phyloP scores from a whole-genome alignment of 2,329 filamentous ascomycete species.

The Mycosphaerelloides madeirae region DNA sequence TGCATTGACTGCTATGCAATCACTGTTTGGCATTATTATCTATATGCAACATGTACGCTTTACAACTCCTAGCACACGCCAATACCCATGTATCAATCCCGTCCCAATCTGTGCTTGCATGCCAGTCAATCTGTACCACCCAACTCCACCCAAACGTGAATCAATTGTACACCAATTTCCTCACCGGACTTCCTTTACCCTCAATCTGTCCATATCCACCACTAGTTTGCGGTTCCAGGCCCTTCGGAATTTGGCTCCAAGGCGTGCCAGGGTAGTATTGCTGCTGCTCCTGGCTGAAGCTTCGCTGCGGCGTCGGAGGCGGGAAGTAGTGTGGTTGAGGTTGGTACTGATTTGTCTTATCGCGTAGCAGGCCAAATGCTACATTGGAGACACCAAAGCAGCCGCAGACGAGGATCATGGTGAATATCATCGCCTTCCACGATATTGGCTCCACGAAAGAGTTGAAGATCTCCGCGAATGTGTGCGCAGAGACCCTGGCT shows the following conservation, averaged over 20 bases:
- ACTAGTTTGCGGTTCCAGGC: conserved; percentile 31
- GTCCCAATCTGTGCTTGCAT: too few relatives aligned
- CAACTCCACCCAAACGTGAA: neutral
- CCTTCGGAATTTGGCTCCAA: conserved; percentile 24
- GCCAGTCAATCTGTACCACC: neutral
- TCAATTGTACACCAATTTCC: conserved; percentile 30
- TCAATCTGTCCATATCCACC: conserved; percentile 29
- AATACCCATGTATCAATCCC: too few relatives aligned
- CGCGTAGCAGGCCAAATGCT: conserved; percentile 54
- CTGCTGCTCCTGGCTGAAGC: conserved; percentile 27
- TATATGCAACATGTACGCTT: too few relatives aligned
- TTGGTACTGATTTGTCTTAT: conserved; percentile 32
- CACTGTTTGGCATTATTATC: too few relatives aligned
- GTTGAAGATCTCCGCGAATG: conserved; percentile 89
- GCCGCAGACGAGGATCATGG: conserved; percentile 44
- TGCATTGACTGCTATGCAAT: too few relatives aligned
- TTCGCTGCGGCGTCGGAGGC: conserved; percentile 32
- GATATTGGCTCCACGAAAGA: conserved; percentile 87
- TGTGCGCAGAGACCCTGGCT: conserved; percentile 76
- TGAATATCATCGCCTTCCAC: conserved; percentile 67
- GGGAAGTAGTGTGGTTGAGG: conserved; percentile 23
- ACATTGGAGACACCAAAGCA: conserved; percentile 56
- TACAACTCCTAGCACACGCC: too few relatives aligned
- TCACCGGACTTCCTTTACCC: conserved; percentile 31
- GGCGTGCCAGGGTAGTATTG: conserved; percentile 26